phyloP scores from a whole-genome alignment of 768 basidiomycete genomes.

The Suillus brevipes region DNA sequence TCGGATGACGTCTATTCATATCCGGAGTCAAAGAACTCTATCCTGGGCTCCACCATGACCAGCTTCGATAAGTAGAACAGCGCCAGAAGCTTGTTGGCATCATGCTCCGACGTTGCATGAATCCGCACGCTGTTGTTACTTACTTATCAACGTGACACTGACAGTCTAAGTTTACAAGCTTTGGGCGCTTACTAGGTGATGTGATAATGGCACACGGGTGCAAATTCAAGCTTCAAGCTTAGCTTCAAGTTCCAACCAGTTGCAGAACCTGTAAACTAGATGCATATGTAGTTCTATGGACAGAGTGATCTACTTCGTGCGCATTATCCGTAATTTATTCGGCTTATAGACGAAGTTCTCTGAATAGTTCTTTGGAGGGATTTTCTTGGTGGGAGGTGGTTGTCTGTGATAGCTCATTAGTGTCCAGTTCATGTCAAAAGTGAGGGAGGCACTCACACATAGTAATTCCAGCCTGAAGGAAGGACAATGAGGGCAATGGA shows the following conservation, averaged over 20 bases:
- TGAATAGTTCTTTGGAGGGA: constrained; percentile 85
- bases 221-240: too few species aligned
- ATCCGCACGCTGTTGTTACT: not conserved
- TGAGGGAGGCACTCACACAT: constrained; percentile 57
- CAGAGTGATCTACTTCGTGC: constrained; percentile 76
- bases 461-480: constrained; percentile 86
- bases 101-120: not conserved
- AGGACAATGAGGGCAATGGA: constrained; percentile 8
- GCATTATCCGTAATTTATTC: constrained; percentile 74
- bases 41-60: not conserved
- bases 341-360: constrained; percentile 91
- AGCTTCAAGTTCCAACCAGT: not conserved
- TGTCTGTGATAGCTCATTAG: constrained; percentile 43
- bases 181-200: not conserved
- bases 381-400: constrained; percentile 58
- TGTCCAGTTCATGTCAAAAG: constrained; percentile 3
- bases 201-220: not conserved
- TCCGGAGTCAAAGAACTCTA: not conserved
- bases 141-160: not conserved
- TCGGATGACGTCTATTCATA: constrained; percentile 4
- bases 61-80: not conserved
- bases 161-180: not conserved
- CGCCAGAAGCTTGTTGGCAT: not conserved
- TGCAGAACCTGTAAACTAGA: constrained; percentile 4
- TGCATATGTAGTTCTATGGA: not conserved